Conservation (phyloP, 2,329 filamentous ascomycete species). For the Colletotrichum incanum region DNA sequence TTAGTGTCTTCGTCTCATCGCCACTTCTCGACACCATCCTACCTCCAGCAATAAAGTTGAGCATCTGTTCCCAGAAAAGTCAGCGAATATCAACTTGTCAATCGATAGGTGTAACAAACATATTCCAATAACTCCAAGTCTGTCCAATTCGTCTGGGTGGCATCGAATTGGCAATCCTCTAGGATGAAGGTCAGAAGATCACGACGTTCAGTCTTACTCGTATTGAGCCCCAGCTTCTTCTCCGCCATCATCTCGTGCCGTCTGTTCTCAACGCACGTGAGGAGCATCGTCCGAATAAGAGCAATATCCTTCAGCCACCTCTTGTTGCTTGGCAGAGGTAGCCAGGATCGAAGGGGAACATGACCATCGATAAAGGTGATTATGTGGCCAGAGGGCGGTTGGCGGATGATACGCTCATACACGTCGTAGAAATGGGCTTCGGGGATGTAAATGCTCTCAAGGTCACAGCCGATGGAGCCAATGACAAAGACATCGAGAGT, state of each 20-base stretch:
- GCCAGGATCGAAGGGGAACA: conserved; percentile 51
- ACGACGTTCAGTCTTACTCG: conserved; percentile 31
- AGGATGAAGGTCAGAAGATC: conserved; percentile 51
- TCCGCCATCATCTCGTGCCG: conserved; percentile 46
- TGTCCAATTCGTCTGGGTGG: conserved; percentile 39
- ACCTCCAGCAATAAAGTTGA: conserved; percentile 47
- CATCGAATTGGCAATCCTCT: conserved; percentile 45
- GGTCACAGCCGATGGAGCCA: conserved; percentile 53
- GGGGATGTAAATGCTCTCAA: conserved; percentile 48
- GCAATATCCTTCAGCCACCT: conserved; percentile 54
- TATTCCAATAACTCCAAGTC: conserved; percentile 48
- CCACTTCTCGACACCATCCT: neutral
- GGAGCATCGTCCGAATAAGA: conserved; percentile 54
- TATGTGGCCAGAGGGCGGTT: conserved; percentile 47
- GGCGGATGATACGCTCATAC: conserved; percentile 53
- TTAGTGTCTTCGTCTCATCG: neutral
- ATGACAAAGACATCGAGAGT: conserved; percentile 55
- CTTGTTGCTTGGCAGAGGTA: conserved; percentile 58
- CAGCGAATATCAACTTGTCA: conserved; percentile 33
- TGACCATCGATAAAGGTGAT: conserved; percentile 53
- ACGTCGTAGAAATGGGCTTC: conserved; percentile 49
- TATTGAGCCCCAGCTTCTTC: conserved; percentile 44
- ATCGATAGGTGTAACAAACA: conserved; percentile 38
- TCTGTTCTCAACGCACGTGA: conserved; percentile 48
- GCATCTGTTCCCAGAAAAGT: conserved; percentile 45